Base-by-base conservation (phyloP, 2,329 filamentous ascomycete genomes). In the Pleurostoma richardsiae region DNA sequence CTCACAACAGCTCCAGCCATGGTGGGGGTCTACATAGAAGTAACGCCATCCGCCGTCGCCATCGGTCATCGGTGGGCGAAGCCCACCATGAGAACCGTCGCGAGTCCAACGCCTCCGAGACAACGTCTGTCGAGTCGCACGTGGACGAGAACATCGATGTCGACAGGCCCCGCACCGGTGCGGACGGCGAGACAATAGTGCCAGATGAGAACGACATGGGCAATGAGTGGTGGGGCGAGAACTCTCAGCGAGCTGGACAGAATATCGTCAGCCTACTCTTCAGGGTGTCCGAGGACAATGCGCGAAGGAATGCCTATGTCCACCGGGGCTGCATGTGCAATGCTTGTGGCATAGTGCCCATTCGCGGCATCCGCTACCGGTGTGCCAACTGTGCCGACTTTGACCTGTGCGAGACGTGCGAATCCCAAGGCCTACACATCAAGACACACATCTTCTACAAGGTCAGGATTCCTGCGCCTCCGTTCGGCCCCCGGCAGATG, bases 401-500 rank as follows among this genome's bases (percentile, higher is more conserved):
- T 62, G 94, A 99, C 62, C 80, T 99, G 3, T 99, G 94, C 71
- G 90, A 96, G 61, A 85, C 85, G 6, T 99, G 94, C 68, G 92
- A 99, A 68, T 81, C 88, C 4, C 81, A 84, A 56, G 80, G 81
- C 27, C 68, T 85, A 2, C 92, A 96, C 61, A 83, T 80, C 59
- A 95, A 92, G 64, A 96, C 90, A 2, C 94, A 99, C 66, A 81
- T 97, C 41, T 97, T 99, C 68, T 95, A 95, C 76, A 97, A 97
- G 66, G 88, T 99, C 60, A 85, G 85, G 46, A 85, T 97, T 8
- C 94, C 94, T 1, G 87, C 90, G 1, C 90, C 91, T 0, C 87
- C 90, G 30, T 83, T 96, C 47, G 87, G 87, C 3, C 85, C 88
- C 2, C 82, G 88, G 44, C 86, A 92, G 63, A 86, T 85, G 59